phyloP scores from a whole-genome alignment of 768 basidiomycete genomes.

The Multifurca ochricompacta region DNA sequence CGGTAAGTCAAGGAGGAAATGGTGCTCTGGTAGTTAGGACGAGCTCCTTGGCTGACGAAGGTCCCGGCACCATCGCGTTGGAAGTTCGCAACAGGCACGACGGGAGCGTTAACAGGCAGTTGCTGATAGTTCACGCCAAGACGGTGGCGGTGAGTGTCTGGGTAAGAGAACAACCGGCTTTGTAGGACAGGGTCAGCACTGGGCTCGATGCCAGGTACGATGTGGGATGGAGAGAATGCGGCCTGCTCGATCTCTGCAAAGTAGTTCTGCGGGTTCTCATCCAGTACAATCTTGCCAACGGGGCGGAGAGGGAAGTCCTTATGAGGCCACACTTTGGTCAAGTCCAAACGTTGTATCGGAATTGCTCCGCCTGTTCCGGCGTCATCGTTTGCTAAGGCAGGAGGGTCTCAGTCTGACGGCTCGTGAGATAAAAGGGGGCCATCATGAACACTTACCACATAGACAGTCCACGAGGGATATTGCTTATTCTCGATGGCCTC shows the following conservation, averaged over 20 bases:
- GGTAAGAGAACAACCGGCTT: constrained; percentile 92
- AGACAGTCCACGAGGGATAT: constrained; percentile 84
- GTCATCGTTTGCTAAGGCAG: constrained; percentile 80
- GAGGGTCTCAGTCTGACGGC: background rate
- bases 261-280: constrained; percentile 78
- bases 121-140: constrained; percentile 78
- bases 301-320: constrained; percentile 79
- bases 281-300: constrained; percentile 76
- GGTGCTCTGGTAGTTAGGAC: constrained; percentile 83
- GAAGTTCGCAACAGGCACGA: constrained; percentile 77
- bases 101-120: constrained; percentile 79
- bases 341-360: constrained; percentile 86
- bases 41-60: constrained; percentile 69
- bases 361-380: constrained; percentile 79
- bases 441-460: constrained; percentile 46
- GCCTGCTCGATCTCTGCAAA: constrained; percentile 93
- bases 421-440: no score
- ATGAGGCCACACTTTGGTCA: constrained; percentile 92
- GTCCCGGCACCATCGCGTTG: constrained; percentile 75
- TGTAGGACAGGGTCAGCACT: constrained; percentile 91
- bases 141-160: constrained; percentile 80
- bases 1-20: constrained; percentile 66
- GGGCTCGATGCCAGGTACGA: constrained; percentile 82
- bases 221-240: constrained; percentile 86
- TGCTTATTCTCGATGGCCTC: constrained; percentile 76